Percentiles rank a stretch among this genome's conserved stretches.
Evolutionary conservation across 345 rosid species (phyloP).

Genomic region (Rhizophora mangle): DNA sequence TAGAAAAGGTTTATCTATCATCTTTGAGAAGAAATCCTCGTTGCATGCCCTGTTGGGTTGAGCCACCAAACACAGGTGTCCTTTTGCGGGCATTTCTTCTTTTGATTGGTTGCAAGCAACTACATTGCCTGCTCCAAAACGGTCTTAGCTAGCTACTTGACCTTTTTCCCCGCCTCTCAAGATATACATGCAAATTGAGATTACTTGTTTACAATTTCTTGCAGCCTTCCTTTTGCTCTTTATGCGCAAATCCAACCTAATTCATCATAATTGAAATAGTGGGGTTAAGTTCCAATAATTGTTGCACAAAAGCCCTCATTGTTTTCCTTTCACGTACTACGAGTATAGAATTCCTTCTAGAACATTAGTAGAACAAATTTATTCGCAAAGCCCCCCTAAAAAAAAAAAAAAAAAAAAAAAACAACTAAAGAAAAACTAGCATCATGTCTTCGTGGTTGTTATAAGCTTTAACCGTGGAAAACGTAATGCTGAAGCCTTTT

Average conservation of each 20-base stretch:
- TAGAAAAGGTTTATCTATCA: not conserved
- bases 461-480: too few species aligned
- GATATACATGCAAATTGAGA: not conserved
- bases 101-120: constrained; percentile 17
- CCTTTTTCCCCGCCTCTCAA: not conserved
- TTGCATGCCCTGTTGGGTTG: constrained; percentile 11
- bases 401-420: too few species aligned
- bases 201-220: not conserved
- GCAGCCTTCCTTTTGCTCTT: not conserved
- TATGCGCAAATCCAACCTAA: constrained; percentile 20
- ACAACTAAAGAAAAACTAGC: too few species aligned
- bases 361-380: not conserved
- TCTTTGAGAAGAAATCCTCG: not conserved
- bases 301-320: not conserved
- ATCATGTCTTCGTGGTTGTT: too few species aligned
- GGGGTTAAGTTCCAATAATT: not conserved
- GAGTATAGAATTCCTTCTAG: not conserved
- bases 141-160: not conserved
- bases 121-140: constrained; percentile 25
- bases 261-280: not conserved
- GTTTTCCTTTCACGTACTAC: not conserved
- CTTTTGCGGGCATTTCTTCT: constrained; percentile 16
- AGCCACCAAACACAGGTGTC: constrained; percentile 38
- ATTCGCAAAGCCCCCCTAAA: not conserved
- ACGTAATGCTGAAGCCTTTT: not conserved